phyloP scores from a whole-genome alignment of 1,139 yeast species.

The Ogataea hybrid region DNA sequence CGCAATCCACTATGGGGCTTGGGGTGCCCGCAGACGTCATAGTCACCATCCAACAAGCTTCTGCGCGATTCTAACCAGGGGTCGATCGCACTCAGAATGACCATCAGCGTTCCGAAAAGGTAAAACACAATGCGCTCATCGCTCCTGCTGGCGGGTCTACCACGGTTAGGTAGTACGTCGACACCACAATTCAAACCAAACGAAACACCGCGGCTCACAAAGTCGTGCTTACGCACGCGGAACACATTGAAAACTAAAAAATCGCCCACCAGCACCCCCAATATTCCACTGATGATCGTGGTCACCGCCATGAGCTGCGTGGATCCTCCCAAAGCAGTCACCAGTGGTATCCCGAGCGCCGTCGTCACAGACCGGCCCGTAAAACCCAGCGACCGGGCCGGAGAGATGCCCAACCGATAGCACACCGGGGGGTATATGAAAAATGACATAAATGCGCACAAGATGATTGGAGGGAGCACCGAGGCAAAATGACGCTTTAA shows the following conservation, averaged over 20 bases:
- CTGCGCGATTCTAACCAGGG: slow-evolving; percentile 41
- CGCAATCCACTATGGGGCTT: not conserved
- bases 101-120: slow-evolving; percentile 71
- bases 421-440: no score
- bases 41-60: slow-evolving; percentile 32
- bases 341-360: slow-evolving; percentile 76
- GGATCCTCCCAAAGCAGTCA: slow-evolving; percentile 63
- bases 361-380: slow-evolving; percentile 81
- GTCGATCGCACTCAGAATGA: slow-evolving; percentile 60
- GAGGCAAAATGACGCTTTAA: no score
- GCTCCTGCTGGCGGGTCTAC: slow-evolving; percentile 81
- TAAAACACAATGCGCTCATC: slow-evolving; percentile 68
- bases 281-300: slow-evolving; percentile 73
- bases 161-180: slow-evolving; percentile 69
- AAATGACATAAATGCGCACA: no score
- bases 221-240: slow-evolving; percentile 60
- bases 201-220: slow-evolving; percentile 72
- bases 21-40: not conserved
- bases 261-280: slow-evolving; percentile 72
- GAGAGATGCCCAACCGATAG: no score
- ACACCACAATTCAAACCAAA: slow-evolving; percentile 79
- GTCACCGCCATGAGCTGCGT: slow-evolving; percentile 75
- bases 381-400: slow-evolving; percentile 71
- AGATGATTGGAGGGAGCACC: no score
- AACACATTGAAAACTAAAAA: slow-evolving; percentile 42